phyloP scores from a whole-genome alignment of 441 rosid species.

The Eruca vesicaria region DNA sequence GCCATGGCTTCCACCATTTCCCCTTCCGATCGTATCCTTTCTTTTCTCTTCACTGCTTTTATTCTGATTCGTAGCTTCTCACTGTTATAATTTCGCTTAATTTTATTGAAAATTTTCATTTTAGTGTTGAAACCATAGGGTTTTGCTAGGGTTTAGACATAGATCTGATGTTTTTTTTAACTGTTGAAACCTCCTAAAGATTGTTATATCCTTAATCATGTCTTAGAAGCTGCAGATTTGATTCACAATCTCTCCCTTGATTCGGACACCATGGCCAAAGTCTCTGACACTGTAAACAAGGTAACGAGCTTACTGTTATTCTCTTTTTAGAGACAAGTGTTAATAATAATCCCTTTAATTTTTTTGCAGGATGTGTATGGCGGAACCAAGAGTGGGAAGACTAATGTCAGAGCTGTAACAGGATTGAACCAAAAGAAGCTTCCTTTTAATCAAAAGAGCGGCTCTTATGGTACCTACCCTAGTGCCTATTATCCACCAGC shows the following conservation, averaged over 20 bases:
- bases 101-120: not conserved
- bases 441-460: constrained; percentile 41
- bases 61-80: not conserved
- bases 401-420: not conserved
- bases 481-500: constrained; percentile 37
- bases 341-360: not conserved
- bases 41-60: not conserved
- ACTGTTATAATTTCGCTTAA: not conserved
- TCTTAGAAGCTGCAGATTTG: constrained; percentile 49
- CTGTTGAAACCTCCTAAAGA: not conserved
- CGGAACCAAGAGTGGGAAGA: not conserved
- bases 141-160: not conserved
- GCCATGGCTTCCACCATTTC: constrained; percentile 14
- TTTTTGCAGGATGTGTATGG: constrained; percentile 11
- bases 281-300: constrained; percentile 37
- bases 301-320: constrained; percentile 9
- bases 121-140: not conserved
- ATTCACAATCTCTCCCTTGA: constrained; percentile 46
- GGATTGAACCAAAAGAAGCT: constrained; percentile 30
- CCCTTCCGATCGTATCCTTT: constrained; percentile 14
- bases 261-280: constrained; percentile 31
- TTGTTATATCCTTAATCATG: constrained; percentile 9
- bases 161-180: not conserved
- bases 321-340: not conserved
- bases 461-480: constrained; percentile 40